phyloP scores from a whole-genome alignment of 78 protist genomes.

The Dictyostelium citrinum region DNA sequence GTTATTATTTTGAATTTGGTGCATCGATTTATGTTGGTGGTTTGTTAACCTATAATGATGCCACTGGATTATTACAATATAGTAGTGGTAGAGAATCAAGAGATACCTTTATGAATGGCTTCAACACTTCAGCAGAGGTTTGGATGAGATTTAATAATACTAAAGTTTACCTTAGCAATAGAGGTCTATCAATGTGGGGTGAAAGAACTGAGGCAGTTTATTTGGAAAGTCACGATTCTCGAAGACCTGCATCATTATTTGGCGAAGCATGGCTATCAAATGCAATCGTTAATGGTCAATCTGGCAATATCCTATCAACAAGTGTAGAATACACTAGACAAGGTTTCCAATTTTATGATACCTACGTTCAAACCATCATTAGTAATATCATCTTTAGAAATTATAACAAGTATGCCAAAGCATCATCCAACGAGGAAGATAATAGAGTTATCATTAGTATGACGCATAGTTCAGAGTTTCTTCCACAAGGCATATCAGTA shows the following conservation, averaged over 20 bases:
- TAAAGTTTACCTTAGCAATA: neutral
- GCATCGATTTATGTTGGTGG: constrained; percentile 78
- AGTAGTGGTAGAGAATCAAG: constrained; percentile 44
- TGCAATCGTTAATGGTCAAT: constrained; percentile 61
- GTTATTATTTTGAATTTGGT: constrained; percentile 51
- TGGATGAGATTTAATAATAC: constrained; percentile 72
- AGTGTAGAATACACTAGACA: constrained; percentile 9
- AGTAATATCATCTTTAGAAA: constrained; percentile 52
- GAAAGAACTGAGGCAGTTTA: constrained; percentile 18
- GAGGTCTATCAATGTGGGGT: constrained; percentile 66
- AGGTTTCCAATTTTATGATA: constrained; percentile 89
- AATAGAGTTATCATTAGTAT: constrained; percentile 54
- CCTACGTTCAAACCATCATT: constrained; percentile 60
- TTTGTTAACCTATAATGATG: neutral
- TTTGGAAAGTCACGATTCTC: neutral
- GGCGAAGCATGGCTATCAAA: constrained; percentile 37
- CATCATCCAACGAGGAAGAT: constrained; percentile 5
- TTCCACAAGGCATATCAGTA: constrained; percentile 76
- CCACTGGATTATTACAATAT: neutral
- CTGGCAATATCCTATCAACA: neutral
- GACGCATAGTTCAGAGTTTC: constrained; percentile 74
- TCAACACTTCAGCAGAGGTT: neutral
- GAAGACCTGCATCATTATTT: constrained; percentile 52
- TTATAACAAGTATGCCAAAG: neutral
- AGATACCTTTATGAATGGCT: constrained; percentile 17